Percentiles rank a stretch among this genome's conserved stretches.
phyloP scores from a whole-genome alignment of 345 rosid genomes.

The Boechera stricta region DNA sequence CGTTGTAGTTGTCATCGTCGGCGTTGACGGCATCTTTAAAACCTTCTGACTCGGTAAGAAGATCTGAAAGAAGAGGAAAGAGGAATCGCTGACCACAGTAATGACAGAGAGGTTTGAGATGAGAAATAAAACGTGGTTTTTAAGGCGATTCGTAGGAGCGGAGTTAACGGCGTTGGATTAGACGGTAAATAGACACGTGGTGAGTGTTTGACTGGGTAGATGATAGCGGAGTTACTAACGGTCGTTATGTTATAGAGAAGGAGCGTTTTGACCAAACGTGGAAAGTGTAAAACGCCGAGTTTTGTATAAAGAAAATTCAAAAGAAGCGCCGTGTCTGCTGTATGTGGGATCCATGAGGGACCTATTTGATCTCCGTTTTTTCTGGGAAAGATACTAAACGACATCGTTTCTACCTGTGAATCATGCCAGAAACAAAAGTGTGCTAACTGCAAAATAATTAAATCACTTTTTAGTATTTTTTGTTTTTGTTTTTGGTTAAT shows the following conservation, averaged over 20 bases:
- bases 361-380: constrained; percentile 44
- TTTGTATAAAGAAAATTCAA: constrained; percentile 29
- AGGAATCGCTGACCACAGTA: constrained; percentile 32
- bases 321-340: constrained; percentile 44
- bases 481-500: too few relatives aligned
- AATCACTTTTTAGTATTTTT: not conserved
- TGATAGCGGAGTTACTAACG: constrained; percentile 32
- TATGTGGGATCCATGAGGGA: constrained; percentile 32
- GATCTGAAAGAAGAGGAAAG: constrained; percentile 14
- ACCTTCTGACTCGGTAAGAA: constrained; percentile 16
- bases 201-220: constrained; percentile 40
- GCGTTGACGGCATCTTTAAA: constrained; percentile 33
- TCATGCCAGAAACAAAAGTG: constrained; percentile 28
- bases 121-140: constrained; percentile 37
- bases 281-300: constrained; percentile 30
- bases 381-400: constrained; percentile 30
- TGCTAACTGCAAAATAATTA: constrained; percentile 25
- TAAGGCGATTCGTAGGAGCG: constrained; percentile 30
- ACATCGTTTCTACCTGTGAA: constrained; percentile 23
- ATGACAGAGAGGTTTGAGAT: not conserved
- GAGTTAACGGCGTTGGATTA: constrained; percentile 37
- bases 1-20: not conserved
- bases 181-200: constrained; percentile 39
- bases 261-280: constrained; percentile 40
- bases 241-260: constrained; percentile 25